Evolutionary conservation across 352 stramenopile genomes (phyloP).

Genomic region (Phytopythium mirpurense): DNA sequence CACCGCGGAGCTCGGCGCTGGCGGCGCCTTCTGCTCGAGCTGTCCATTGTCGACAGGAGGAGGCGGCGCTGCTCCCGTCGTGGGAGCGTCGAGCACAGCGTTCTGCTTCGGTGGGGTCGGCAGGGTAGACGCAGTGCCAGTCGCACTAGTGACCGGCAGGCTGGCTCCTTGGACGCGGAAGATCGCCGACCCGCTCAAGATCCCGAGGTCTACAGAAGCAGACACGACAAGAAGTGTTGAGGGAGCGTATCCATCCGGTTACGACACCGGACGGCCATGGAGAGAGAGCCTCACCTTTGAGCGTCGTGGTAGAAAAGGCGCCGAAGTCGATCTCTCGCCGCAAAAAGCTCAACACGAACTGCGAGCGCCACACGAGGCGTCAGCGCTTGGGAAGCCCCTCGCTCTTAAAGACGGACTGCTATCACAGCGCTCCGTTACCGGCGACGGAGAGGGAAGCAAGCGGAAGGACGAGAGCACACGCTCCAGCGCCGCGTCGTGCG

Average conservation of each 20-base stretch:
- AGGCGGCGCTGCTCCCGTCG: not conserved
- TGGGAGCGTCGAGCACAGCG: conserved; percentile 13
- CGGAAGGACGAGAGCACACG: conserved; percentile 52
- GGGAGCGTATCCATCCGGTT: no score
- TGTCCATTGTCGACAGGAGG: conserved; percentile 1
- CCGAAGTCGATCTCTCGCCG: conserved; percentile 54
- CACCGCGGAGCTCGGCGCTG: not conserved
- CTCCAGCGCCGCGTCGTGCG: conserved; percentile 45
- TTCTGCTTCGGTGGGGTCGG: conserved; percentile 4
- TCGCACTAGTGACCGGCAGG: not conserved
- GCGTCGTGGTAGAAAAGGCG: conserved; percentile 49
- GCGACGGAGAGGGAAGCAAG: conserved; percentile 27
- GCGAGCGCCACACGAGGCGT: not conserved
- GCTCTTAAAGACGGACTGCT: not conserved
- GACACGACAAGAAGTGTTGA: not conserved
- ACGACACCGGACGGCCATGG: no score
- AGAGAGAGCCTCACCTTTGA: conserved; percentile 53
- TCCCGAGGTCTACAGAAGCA: conserved; percentile 45
- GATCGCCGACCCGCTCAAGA: conserved; percentile 79
- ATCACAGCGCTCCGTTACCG: not conserved
- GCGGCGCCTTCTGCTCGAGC: not conserved
- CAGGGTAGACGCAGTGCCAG: conserved; percentile 2
- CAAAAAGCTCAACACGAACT: conserved; percentile 82
- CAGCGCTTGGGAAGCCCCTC: not conserved
- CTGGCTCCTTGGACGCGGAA: conserved; percentile 58